phyloP scores from a whole-genome alignment of 495 filamentous ascomycete genomes.

The Hypoxylon lenormandii region DNA sequence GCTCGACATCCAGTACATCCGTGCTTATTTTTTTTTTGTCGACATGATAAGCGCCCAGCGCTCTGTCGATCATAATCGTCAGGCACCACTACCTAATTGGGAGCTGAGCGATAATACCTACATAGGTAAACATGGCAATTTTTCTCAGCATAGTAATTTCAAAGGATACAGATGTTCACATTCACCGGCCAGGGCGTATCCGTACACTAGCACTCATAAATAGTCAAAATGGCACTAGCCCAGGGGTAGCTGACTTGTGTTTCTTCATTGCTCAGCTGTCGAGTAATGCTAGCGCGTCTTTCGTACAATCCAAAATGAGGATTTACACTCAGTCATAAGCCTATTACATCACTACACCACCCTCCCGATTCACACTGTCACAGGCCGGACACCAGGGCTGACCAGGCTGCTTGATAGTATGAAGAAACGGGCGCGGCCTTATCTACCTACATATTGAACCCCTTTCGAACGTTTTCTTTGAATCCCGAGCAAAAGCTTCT shows the following conservation, averaged over 20 bases:
- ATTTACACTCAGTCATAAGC: slow-evolving; percentile 35
- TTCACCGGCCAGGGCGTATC: not conserved
- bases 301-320: slow-evolving; percentile 35
- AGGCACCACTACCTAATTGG: slow-evolving; percentile 36
- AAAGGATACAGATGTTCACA: not conserved
- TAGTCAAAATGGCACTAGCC: slow-evolving; percentile 26
- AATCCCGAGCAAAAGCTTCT: no score
- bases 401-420: not conserved
- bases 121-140: slow-evolving; percentile 20
- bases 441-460: no score
- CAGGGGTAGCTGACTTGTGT: slow-evolving; percentile 27
- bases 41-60: slow-evolving; percentile 20
- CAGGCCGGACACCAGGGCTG: slow-evolving; percentile 24
- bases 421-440: not conserved
- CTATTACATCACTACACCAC: slow-evolving; percentile 35
- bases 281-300: slow-evolving; percentile 9
- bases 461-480: no score
- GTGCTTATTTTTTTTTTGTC: slow-evolving; percentile 1
- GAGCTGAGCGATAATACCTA: slow-evolving; percentile 20
- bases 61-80: slow-evolving; percentile 27
- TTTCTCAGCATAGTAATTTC: not conserved
- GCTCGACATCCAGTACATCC: slow-evolving; percentile 9
- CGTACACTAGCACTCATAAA: not conserved
- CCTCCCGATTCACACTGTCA: slow-evolving; percentile 16
- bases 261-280: slow-evolving; percentile 21